phyloP scores from a whole-genome alignment of 1,284 basidiomycete genomes.

The Irpex sp. region DNA sequence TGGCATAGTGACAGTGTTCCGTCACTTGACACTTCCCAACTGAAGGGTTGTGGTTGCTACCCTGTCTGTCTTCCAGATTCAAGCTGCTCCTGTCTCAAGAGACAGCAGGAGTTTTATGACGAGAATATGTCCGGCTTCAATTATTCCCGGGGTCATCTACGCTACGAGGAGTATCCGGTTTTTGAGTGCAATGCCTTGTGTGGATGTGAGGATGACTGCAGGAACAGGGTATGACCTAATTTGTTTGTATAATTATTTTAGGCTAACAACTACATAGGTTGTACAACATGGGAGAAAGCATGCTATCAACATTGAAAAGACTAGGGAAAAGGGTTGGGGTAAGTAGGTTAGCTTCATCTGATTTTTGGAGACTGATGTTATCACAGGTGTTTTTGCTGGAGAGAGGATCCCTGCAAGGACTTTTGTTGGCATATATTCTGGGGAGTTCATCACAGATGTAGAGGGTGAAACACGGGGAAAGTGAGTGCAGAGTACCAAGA shows the following conservation, averaged over 20 bases:
- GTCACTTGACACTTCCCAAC: slow-evolving; percentile 51
- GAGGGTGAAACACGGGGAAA: slow-evolving; percentile 65
- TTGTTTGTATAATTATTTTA: not conserved
- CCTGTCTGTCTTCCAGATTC: slow-evolving; percentile 71
- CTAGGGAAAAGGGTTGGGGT: slow-evolving; percentile 82
- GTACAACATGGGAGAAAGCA: slow-evolving; percentile 76
- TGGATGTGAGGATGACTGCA: slow-evolving; percentile 70
- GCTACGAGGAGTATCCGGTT: slow-evolving; percentile 52
- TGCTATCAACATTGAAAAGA: slow-evolving; percentile 63
- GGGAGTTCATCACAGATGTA: slow-evolving; percentile 72
- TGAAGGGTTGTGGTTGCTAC: slow-evolving; percentile 70
- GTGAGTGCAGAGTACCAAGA: slow-evolving; percentile 36
- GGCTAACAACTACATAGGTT: slow-evolving; percentile 45
- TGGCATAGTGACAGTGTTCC: slow-evolving; percentile 68
- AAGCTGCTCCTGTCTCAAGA: slow-evolving; percentile 62
- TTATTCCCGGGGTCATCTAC: slow-evolving; percentile 54
- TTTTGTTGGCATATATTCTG: slow-evolving; percentile 83
- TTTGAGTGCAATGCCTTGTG: slow-evolving; percentile 88
- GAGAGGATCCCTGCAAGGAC: slow-evolving; percentile 64
- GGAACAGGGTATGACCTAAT: slow-evolving; percentile 63
- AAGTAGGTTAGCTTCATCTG: slow-evolving; percentile 17
- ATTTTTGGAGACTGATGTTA: not conserved
- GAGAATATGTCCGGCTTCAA: slow-evolving; percentile 49
- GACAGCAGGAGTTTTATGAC: slow-evolving; percentile 45
- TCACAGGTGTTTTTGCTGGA: slow-evolving; percentile 64